A percentile compares a stretch with the other conserved stretches of the same genome.
Conservation (phyloP, 2,329 filamentous ascomycete genomes). For the Sordariomycetes sp. region DNA sequence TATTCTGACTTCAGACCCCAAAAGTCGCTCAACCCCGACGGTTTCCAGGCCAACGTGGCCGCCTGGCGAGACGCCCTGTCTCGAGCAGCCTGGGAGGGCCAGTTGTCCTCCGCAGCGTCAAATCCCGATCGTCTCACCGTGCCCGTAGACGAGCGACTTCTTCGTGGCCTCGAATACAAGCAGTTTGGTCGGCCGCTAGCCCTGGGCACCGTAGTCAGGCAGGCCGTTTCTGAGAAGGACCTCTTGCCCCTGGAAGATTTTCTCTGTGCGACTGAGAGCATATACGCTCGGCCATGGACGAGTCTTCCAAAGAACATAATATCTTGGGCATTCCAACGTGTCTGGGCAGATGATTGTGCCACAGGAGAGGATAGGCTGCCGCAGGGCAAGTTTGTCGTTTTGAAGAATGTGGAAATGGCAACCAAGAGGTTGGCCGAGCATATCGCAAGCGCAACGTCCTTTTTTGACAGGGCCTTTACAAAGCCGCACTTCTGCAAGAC, state of each 20-base stretch:
- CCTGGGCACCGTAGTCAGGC: constrained; percentile 62
- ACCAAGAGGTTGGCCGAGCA: constrained; percentile 38
- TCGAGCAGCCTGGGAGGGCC: constrained; percentile 52
- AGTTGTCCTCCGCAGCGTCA: constrained; percentile 25
- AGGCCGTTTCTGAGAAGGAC: constrained; percentile 55
- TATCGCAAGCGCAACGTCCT: constrained; percentile 25
- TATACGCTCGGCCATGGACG: constrained; percentile 60
- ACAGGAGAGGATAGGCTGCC: constrained; percentile 41
- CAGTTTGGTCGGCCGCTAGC: constrained; percentile 74
- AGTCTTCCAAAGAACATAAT: constrained; percentile 56
- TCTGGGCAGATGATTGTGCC: constrained; percentile 44
- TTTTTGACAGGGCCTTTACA: constrained; percentile 56
- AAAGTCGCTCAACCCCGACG: constrained; percentile 66
- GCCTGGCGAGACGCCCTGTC: constrained; percentile 69
- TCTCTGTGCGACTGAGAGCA: constrained; percentile 47
- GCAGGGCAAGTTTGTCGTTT: constrained; percentile 49
- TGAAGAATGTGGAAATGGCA: constrained; percentile 47
- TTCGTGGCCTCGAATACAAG: constrained; percentile 57
- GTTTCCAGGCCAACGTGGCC: constrained; percentile 65
- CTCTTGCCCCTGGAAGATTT: constrained; percentile 64
- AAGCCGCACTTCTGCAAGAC: constrained; percentile 48
- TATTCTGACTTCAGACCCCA: constrained; percentile 79
- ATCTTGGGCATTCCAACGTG: constrained; percentile 60
- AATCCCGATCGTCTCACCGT: constrained; percentile 36
- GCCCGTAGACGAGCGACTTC: constrained; percentile 46